Conservation (phyloP, 805 yeast genomes). For the Ogataea kodamae region DNA sequence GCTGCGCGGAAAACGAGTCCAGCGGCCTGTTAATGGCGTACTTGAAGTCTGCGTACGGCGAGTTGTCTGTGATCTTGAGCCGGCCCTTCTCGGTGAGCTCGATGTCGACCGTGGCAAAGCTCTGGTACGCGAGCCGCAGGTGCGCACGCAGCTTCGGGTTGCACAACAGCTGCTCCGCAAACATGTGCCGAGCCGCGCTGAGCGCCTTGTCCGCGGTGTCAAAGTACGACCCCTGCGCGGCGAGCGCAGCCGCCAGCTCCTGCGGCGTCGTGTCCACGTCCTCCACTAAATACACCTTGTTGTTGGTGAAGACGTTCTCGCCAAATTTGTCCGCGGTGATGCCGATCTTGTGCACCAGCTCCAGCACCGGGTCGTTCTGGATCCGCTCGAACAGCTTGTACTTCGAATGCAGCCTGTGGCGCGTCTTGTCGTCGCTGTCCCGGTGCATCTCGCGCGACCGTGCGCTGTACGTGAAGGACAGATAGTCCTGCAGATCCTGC, state of each 20-base stretch:
- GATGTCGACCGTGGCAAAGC: constrained; percentile 66
- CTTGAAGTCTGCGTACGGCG: constrained; percentile 85
- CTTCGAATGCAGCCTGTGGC: constrained; percentile 53
- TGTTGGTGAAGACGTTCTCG: constrained; percentile 67
- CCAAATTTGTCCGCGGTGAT: constrained; percentile 78
- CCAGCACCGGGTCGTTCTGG: constrained; percentile 58
- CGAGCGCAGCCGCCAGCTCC: constrained; percentile 46
- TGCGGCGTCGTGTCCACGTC: constrained; percentile 63
- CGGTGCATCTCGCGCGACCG: constrained; percentile 45
- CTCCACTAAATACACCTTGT: constrained; percentile 67
- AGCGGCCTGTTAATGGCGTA: constrained; percentile 82
- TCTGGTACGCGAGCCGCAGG: constrained; percentile 58
- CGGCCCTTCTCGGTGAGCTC: constrained; percentile 80
- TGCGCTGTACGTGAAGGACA: constrained; percentile 68
- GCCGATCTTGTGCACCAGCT: constrained; percentile 68
- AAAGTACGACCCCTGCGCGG: constrained; percentile 41
- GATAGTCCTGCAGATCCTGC: constrained; percentile 83
- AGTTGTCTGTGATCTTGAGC: constrained; percentile 70
- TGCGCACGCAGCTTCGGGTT: constrained; percentile 77
- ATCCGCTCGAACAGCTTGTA: constrained; percentile 64
- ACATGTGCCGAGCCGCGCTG: constrained; percentile 65
- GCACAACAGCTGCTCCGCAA: constrained; percentile 74
- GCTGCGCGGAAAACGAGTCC: constrained; percentile 66
- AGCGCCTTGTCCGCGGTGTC: constrained; percentile 59
- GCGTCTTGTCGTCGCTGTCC: constrained; percentile 18